phyloP scores from a whole-genome alignment of 2,329 filamentous ascomycete genomes.

The Cladosporium halotolerans region DNA sequence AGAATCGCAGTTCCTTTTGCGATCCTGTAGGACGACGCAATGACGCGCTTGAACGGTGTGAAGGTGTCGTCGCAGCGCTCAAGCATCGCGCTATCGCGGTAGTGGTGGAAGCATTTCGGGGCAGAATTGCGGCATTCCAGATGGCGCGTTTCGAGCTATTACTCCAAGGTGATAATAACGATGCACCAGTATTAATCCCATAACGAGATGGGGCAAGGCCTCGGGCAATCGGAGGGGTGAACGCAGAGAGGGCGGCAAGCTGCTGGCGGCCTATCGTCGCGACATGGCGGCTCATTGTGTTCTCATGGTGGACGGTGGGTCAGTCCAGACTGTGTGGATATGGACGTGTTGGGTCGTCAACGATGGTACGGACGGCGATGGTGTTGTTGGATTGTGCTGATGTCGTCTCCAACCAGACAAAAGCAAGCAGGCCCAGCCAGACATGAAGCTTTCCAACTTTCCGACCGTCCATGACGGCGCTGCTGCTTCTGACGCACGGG shows the following conservation, averaged over 20 bases:
- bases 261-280: constrained; percentile 30
- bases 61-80: neutral
- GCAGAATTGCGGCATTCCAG: neutral
- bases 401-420: too few species aligned
- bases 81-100: neutral
- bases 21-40: neutral
- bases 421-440: too few species aligned
- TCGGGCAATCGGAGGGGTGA: neutral
- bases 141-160: neutral
- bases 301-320: constrained; percentile 12
- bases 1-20: neutral
- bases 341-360: neutral
- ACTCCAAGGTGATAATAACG: neutral
- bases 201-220: neutral
- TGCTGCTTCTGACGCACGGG: neutral
- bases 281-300: constrained; percentile 40
- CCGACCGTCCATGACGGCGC: neutral
- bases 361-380: neutral
- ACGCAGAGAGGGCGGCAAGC: neutral
- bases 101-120: neutral
- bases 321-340: neutral
- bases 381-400: neutral
- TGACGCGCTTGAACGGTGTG: neutral
- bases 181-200: neutral
- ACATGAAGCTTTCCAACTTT: neutral